phyloP scores from a whole-genome alignment of 768 basidiomycete genomes.

The Trametes meyenii region DNA sequence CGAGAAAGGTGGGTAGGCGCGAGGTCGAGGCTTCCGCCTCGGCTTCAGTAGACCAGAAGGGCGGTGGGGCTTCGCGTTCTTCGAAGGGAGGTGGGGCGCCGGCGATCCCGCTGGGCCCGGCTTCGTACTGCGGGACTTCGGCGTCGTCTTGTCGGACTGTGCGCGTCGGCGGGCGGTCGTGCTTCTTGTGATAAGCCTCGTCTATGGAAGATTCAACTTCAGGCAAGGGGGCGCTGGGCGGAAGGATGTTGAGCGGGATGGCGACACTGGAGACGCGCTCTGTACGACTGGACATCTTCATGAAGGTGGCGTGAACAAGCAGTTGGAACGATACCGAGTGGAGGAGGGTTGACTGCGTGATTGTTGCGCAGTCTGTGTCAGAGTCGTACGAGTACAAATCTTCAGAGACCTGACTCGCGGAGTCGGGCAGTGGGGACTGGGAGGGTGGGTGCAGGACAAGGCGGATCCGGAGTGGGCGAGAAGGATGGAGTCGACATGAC shows the following conservation, averaged over 20 bases:
- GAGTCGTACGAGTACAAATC: constrained; percentile 50
- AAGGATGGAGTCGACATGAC: constrained; percentile 86
- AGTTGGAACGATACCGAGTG: constrained; percentile 83
- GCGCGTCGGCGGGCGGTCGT: constrained; percentile 74
- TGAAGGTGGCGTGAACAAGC: constrained; percentile 74
- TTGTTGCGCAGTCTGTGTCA: constrained; percentile 70
- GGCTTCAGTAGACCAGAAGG: constrained; percentile 46
- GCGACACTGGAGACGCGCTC: constrained; percentile 66
- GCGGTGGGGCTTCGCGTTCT: constrained; percentile 80
- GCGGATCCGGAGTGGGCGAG: constrained; percentile 71
- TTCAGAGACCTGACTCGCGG: constrained; percentile 13
- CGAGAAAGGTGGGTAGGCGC: constrained; percentile 65
- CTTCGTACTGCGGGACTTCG: constrained; percentile 72
- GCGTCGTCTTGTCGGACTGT: constrained; percentile 72
- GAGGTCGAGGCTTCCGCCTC: constrained; percentile 28
- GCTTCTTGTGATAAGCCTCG: constrained; percentile 84
- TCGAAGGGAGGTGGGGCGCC: constrained; percentile 83
- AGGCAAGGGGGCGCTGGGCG: constrained; percentile 77
- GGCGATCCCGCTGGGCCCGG: constrained; percentile 74
- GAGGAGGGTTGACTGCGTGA: constrained; percentile 80
- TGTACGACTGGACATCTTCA: constrained; percentile 66
- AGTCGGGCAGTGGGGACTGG: constrained; percentile 10
- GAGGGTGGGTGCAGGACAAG: constrained; percentile 66
- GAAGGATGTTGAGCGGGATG: constrained; percentile 72
- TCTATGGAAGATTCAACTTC: constrained; percentile 75